Evolutionary conservation across 1,284 basidiomycete species (phyloP), one percentile per base, ranked within the genome.

Genomic region (Schizophyllum commune): DNA sequence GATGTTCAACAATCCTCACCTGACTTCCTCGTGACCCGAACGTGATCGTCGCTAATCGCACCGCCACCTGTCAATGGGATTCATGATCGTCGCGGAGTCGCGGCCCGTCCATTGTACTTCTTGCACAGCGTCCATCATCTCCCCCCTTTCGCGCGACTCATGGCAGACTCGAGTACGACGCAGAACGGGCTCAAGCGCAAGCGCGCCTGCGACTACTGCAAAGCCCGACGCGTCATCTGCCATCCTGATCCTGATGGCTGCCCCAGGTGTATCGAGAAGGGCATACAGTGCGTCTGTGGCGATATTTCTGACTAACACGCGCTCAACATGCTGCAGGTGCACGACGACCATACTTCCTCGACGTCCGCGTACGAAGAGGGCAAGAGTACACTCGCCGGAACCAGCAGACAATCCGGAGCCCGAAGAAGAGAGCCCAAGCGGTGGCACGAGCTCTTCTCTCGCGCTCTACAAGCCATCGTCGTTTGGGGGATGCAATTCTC

Each of bases 111-210:
- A 27, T 27, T 27, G 27, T 27, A 27, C 27, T 27, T 5, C 27
- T 27, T 27, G 27, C 27, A 27, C 27, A 27, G 27, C 27, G 27
- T 27, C 27, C 27, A 27, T 27, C 27, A 27, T 27, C 27, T 27
- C 39, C 17, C 17, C 13, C 47, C 20, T 13, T 57, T 17, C 51
- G 52, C 39, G 20, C 22, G 32, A 21, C 32, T 20, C 54, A 47
- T 22, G 52, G 33, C 32, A 21, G 55, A 56, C 33, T 6, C 13
- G 17, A 62, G 19, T 9, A 13, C 52, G 33, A 32, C 51, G 27
- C 32, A 58, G 62, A 58, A 65, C 61, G 32, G 17, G 57, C 63
- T 56, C 21, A 56, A 64, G 69, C 69, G 65, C 67, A 58, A 54
- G 61, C 54, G 47, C 13, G 58, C 58, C 6, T 58, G 58, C 58